Evolutionary conservation across 1,284 basidiomycete species (phyloP), one percentile per base, ranked within the genome.

Genomic region (Cryptococcus sp.): DNA sequence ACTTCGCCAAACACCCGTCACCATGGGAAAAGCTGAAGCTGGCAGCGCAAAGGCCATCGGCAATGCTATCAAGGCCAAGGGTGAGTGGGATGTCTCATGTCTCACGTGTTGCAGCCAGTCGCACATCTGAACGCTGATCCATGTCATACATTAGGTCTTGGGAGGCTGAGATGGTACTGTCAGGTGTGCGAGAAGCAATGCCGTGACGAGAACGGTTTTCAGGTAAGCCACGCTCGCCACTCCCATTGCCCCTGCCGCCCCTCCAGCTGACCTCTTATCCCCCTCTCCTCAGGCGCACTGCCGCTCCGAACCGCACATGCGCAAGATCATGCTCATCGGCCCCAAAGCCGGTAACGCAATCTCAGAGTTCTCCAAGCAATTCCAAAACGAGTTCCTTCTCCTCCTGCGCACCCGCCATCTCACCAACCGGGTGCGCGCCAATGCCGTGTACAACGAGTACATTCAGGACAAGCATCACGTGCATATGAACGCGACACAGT

Each of bases 401-500:
- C 80, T 98, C 20, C 83, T 99, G 5, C 56, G 63, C 21, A 63
- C 65, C 67, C 90, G 92, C 63, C 94, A 91, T 75, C 89, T 89
- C 9, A 97, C 93, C 1, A 93, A 95, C 73, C 88, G 93, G 49
- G 91, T 96, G 24, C 84, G 86, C 62, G 92, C 92, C 39, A 99
- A 99, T 73, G 87, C 86, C 50, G 95, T 98, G 16, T 99, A 98
- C 72, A 94, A 99, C 78, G 96, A 98, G 76, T 94, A 91, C 78
- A 99, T 98, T 66, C 84, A 90, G 59, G 95, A 98, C 79, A 94
- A 95, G 77, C 77, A 83, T 51, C 96, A 98, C 76, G 81, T 94
- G 23, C 96, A 99, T 80, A 98, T 99, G 96, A 99, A 99, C 78
- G 82, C 94, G 5, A 98, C 96, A 11, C 85, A 91, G 59, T 98